Percentiles rank a stretch among this genome's conserved stretches.
Conservation (phyloP, 768 basidiomycete species). For the Tylopilus plumbeoviolaceoides region DNA sequence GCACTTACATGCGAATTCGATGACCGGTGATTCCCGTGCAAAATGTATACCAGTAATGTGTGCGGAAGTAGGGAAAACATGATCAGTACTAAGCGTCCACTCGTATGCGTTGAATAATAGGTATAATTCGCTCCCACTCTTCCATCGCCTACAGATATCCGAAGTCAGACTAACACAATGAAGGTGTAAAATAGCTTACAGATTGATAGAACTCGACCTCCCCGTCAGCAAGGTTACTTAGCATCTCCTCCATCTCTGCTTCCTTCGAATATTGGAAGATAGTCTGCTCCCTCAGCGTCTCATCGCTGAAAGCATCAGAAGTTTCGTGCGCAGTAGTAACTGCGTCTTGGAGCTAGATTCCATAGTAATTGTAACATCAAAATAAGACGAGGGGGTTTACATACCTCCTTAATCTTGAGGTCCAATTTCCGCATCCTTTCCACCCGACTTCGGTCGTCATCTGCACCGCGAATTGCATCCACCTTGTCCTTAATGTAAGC, state of each 20-base stretch:
- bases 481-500: conserved; percentile 92
- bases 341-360: conserved; percentile 83
- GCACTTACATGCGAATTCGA: conserved; percentile 1
- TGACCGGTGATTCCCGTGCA: conserved; percentile 6
- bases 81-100: conserved; percentile 69
- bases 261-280: conserved; percentile 90
- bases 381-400: neutral
- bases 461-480: conserved; percentile 86
- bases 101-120: conserved; percentile 88
- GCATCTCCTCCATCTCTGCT: conserved; percentile 95
- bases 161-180: conserved; percentile 4
- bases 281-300: conserved; percentile 86
- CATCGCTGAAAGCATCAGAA: conserved; percentile 93
- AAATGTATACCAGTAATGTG: conserved; percentile 4
- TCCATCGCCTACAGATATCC: conserved; percentile 70
- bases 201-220: conserved; percentile 94
- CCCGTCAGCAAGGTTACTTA: conserved; percentile 85
- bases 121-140: conserved; percentile 95
- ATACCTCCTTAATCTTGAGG: conserved; percentile 90
- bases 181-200: conserved; percentile 37
- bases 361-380: conserved; percentile 1
- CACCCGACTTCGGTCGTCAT: conserved; percentile 89
- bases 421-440: conserved; percentile 94
- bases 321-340: conserved; percentile 95
- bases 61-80: conserved; percentile 15